Evolutionary conservation across 495 filamentous ascomycete species (phyloP).

Genomic region (Geopyxis carbonaria): DNA sequence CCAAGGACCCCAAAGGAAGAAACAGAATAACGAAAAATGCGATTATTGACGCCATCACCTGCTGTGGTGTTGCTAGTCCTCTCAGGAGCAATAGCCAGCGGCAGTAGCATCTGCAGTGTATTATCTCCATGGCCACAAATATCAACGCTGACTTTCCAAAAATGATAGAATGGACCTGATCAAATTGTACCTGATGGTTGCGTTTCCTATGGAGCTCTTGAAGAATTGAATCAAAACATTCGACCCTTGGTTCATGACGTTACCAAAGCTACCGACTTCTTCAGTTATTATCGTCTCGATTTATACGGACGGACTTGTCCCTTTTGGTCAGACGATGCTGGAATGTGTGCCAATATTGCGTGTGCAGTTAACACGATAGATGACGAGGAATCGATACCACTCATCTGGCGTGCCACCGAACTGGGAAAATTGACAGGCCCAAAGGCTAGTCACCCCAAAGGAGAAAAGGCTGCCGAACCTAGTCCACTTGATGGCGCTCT

Average conservation of each 20-base stretch:
- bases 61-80: too few species aligned
- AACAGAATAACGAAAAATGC: too few species aligned
- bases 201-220: constrained; percentile 77
- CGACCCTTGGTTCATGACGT: constrained; percentile 66
- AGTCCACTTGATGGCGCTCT: constrained; percentile 66
- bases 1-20: too few species aligned
- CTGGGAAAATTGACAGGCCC: constrained; percentile 86
- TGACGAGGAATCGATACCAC: constrained; percentile 81
- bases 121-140: too few species aligned
- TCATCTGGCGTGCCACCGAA: constrained; percentile 80
- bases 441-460: constrained; percentile 71
- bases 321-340: constrained; percentile 85
- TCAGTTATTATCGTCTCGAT: constrained; percentile 90
- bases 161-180: too few species aligned
- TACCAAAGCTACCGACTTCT: constrained; percentile 83
- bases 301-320: constrained; percentile 91
- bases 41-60: too few species aligned
- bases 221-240: constrained; percentile 60
- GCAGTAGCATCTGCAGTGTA: too few species aligned
- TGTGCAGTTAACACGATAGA: constrained; percentile 95
- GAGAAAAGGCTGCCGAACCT: constrained; percentile 48
- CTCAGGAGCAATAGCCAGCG: too few species aligned
- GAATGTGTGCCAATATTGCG: constrained; percentile 93
- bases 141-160: too few species aligned
- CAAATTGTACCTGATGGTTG: constrained; percentile 88